Base-by-base conservation (phyloP, 2,329 filamentous ascomycete genomes). In the Xylariaceae sp. region DNA sequence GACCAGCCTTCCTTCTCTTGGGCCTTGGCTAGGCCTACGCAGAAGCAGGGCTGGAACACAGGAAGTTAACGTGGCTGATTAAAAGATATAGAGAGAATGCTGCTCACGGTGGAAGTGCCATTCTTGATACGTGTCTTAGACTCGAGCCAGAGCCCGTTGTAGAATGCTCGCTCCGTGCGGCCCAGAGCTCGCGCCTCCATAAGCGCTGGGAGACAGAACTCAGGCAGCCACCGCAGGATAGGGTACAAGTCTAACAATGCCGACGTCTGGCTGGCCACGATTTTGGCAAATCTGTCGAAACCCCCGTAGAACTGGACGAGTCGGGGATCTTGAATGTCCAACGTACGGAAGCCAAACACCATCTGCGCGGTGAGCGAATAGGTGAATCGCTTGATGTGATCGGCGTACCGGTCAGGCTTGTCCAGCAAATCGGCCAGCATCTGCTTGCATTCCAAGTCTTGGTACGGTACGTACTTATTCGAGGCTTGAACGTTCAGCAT, bases 391-490 rank as follows among this genome's bases (percentile, higher is more conserved):
- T 75, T 59, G 15, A 80, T 70, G 40, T 78, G 73, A 4, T 76
- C 61, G 4, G 73, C 42, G 30, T 77, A 77, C 2, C 69, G 49
- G 1, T 72, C 55, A 0, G 78, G 78, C 3, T 64, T 52, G 0
- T 75, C 70, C 5, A 82, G 57, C 11, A 84, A 63, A 3, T 77
- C 75, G 33, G 43, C 69, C 16, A 81, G 66, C 78, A 84, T 78
- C 39, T 77, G 73, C 59, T 77, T 79, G 64, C 76, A 80, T 61
- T 84, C 80, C 2, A 83, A 69, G 35, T 77, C 73, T 55, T 83
- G 80, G 55, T 82, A 83, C 1, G 77, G 73, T 1, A 82, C 71
- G 49, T 84, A 84, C 5, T 67, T 65, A 35, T 70, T 71, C 3
- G 77, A 72, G 0, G 72, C 70, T 0, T 69, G 73, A 37, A 77